phyloP scores from a whole-genome alignment of 2,329 filamentous ascomycete genomes.

The Endothia cerciana region DNA sequence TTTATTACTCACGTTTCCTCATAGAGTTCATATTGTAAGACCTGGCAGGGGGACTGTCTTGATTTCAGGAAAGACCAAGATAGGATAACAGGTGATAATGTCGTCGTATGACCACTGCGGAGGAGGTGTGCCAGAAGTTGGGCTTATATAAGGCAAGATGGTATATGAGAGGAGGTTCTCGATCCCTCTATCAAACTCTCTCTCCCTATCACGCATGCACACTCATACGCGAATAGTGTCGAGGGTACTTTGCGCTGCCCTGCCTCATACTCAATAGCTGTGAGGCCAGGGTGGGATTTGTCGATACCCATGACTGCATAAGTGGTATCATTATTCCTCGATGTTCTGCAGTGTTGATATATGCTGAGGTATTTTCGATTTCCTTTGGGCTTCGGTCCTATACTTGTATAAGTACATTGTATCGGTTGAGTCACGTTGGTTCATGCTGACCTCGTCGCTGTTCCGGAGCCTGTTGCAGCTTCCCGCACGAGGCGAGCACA shows the following conservation, averaged over 20 bases:
- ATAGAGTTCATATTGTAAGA: slow-evolving; percentile 40
- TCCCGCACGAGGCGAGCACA: neutral
- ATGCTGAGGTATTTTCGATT: neutral
- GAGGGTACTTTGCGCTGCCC: neutral
- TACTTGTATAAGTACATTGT: neutral
- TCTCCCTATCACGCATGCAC: no score
- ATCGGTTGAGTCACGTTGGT: neutral
- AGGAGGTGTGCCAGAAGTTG: neutral
- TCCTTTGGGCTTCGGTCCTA: neutral
- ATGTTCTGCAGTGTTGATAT: neutral
- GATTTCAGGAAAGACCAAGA: neutral
- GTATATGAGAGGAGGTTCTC: slow-evolving; percentile 5
- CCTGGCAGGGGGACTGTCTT: neutral
- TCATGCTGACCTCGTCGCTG: neutral
- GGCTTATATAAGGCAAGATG: slow-evolving; percentile 7
- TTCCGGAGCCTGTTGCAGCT: neutral
- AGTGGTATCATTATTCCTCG: neutral
- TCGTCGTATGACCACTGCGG: neutral
- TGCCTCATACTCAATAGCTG: neutral
- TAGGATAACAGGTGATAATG: neutral
- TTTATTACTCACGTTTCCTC: slow-evolving; percentile 39
- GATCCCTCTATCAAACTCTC: no score
- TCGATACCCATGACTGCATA: slow-evolving; percentile 6
- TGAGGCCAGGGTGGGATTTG: neutral
- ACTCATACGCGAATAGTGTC: neutral